A percentile compares a stretch with the other conserved stretches of the same genome.
These are phyloP conservation scores for Venturia pyrina DNA, from an alignment of 2,329 filamentous ascomycete genomes.

Conservation along the genomic window DNA sequence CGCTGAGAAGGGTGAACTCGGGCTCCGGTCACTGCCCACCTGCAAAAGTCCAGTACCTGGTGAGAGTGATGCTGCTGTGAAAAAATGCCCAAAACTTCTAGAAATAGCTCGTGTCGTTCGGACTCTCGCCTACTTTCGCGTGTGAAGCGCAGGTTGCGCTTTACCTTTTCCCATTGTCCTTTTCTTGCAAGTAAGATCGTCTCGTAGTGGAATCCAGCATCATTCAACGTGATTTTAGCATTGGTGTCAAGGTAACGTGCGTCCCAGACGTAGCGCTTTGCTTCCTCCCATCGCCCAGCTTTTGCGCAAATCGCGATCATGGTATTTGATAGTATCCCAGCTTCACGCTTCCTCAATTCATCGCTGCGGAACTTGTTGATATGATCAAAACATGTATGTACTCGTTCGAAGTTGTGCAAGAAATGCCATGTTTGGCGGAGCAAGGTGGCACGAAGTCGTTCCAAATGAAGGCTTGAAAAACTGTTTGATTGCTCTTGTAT, in stretches of 20 bases:
- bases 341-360: neutral
- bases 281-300: neutral
- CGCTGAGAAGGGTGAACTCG: neutral
- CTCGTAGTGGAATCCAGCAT: neutral
- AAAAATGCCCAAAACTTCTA: neutral
- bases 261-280: neutral
- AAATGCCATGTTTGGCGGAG: neutral
- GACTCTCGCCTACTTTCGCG: neutral
- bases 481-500: neutral
- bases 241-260: neutral
- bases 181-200: neutral
- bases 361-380: neutral
- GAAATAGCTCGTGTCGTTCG: neutral
- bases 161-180: neutral
- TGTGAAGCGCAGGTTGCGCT: neutral
- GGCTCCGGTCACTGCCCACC: neutral
- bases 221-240: neutral
- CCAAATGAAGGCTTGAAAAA: neutral
- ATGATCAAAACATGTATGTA: neutral
- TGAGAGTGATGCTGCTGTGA: neutral
- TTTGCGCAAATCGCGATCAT: constrained; percentile 1
- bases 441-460: neutral
- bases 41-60: neutral
- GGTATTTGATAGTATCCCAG: neutral
- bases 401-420: neutral